Evolutionary conservation across 352 stramenopile species (phyloP), one percentile per base, ranked within the genome.

Genomic region (Blastocystis sp.): DNA sequence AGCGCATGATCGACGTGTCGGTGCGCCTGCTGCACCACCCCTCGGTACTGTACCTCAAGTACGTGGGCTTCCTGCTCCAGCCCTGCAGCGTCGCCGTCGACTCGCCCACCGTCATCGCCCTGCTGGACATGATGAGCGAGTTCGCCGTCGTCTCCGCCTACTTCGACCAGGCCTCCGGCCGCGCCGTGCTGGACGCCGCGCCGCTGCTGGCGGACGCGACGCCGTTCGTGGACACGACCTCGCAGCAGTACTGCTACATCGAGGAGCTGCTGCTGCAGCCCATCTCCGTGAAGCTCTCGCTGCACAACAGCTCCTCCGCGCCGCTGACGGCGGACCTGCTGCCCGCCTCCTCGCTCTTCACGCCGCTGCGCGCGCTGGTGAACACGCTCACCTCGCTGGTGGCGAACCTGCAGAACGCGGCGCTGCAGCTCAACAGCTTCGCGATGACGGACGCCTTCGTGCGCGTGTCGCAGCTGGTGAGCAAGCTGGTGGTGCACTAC

Each of bases 241-340:
- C 43, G 28, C n/a, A 70, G 40, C 45, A 14, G 40, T 79, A 88
- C 34, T 78, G 79, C 62, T 52, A 78, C 10, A 52, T 52, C 10
- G 78, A 88, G 2, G 62, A 76, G n/a, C 76, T 88, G n/a, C 52
- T 79, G 28, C 48, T 88, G 7, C 78, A 88, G 67, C 78, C 78
- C 4, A 88, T 88, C 23, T 65, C 60, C 14, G 66, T 88, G 11
- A 79, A 79, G 28, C 48, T 88, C 52, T 67, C 61, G 3, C 66
- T 60, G 23, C 40, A 65, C 56, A 88, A 79, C 41, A 34, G 78
- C 56, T 34, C 78, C 9, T 76, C 78, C 10, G 64, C 64, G 10
- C 60, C 78, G 2, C 60, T 88, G 64, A 78, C 78, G 11, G 41
- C 62, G n/a, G 43, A n/a, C 17, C n/a, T 88, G 34, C 62, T 88